These are phyloP conservation scores for Schizonepeta tenuifolia DNA, from an alignment of 257 asterid genomes.

Conservation along the genomic window DNA sequence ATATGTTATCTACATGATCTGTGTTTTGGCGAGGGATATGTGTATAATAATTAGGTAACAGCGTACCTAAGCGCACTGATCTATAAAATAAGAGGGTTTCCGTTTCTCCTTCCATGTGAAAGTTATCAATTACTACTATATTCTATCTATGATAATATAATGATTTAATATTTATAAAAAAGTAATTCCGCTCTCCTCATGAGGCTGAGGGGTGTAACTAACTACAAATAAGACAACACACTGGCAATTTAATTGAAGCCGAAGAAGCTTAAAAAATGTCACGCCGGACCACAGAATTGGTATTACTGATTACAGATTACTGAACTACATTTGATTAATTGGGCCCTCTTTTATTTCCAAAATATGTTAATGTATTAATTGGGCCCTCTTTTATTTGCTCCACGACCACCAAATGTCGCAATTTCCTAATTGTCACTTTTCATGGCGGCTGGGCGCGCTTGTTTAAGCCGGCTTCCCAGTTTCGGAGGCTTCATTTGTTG, in stretches of 20 bases:
- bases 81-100: background rate
- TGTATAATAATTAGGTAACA: background rate
- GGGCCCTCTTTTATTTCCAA: background rate
- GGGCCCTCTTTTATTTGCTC: background rate
- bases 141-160: background rate
- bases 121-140: slow-evolving; percentile 15
- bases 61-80: background rate
- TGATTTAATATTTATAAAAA: background rate
- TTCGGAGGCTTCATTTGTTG: background rate
- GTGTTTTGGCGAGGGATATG: background rate
- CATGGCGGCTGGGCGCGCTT: slow-evolving; percentile 1
- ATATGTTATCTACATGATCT: background rate
- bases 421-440: background rate
- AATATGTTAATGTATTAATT: background rate
- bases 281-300: slow-evolving; percentile 32
- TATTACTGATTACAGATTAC: slow-evolving; percentile 20
- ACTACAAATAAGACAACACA: slow-evolving; percentile 10
- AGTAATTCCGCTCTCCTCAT: background rate
- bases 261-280: slow-evolving; percentile 21
- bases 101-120: slow-evolving; percentile 4
- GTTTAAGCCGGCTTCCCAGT: background rate
- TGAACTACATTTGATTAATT: background rate
- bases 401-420: background rate
- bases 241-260: background rate
- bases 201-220: background rate